These are phyloP conservation scores for Bacidia gigantensis DNA, from an alignment of 495 filamentous ascomycete species.

Conservation along the genomic window DNA sequence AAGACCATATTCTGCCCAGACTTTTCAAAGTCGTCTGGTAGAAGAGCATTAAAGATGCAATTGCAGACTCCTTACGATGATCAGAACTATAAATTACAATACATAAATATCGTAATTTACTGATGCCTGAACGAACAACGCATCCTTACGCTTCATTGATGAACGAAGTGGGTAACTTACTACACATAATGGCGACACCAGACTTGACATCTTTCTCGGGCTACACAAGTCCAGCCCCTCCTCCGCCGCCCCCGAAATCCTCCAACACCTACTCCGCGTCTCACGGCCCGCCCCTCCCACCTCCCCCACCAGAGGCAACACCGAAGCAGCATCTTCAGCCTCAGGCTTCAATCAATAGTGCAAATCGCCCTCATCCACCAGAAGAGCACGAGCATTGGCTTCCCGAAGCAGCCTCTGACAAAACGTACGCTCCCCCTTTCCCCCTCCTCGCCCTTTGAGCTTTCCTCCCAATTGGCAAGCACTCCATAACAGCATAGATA, in stretches of 20 bases:
- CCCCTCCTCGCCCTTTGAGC: constrained; percentile 38
- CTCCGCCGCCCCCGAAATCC: constrained; percentile 16
- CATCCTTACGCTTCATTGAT: too few relatives aligned
- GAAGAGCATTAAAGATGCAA: background rate
- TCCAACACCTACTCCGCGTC: background rate
- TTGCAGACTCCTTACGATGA: background rate
- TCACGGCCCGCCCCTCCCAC: constrained; percentile 1
- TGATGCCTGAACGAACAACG: background rate
- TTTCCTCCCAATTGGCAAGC: constrained; percentile 39
- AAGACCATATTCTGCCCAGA: too few relatives aligned
- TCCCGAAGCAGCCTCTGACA: constrained; percentile 55
- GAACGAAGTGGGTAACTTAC: background rate
- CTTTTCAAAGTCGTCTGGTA: background rate
- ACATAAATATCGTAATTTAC: constrained; percentile 3
- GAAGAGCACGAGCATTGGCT: constrained; percentile 37
- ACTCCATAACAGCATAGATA: background rate
- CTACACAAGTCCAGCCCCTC: constrained; percentile 3
- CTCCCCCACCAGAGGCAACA: background rate
- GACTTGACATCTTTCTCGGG: background rate
- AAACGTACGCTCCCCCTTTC: constrained; percentile 50
- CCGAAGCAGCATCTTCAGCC: constrained; percentile 3
- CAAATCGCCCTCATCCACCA: constrained; percentile 9
- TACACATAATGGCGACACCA: constrained; percentile 4
- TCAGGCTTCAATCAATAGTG: background rate
- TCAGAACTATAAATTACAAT: constrained; percentile 3